Evolutionary conservation across 2,329 filamentous ascomycete species (phyloP), one percentile per base, ranked within the genome.

Genomic region (Pleoardoris graminearum): DNA sequence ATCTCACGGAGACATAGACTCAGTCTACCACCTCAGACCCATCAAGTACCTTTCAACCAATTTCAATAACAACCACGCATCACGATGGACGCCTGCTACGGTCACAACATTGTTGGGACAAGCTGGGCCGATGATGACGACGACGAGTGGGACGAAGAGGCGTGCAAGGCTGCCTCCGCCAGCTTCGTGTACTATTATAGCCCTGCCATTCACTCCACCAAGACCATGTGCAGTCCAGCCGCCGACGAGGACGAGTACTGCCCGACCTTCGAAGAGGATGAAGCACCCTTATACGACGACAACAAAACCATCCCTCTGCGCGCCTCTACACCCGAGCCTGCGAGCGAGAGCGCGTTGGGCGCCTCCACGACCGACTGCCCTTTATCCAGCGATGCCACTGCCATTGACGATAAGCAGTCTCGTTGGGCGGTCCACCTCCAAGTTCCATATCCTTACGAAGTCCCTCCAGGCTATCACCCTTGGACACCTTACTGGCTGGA

Each of bases 51-150:
- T 21, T 14, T 11, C 17, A 6, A 21, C 25, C 10, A 6, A 30
- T 4, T 8, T n/a, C 11, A 22, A 21, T 6, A 7, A 22, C 11
- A 22, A 32, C 5, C 11, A 3, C 27, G 22, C 14, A 32, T 10
- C 11, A 36, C 14, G 19, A 30, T 35, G 27, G 19, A n/a, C n/a
- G n/a, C 43, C 12, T 35, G 43, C 21, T 46, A 46, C 43, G 29
- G 43, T 8, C 32, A 23, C n/a, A 23, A n/a, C n/a, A 10, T 36
- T 17, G 4, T 6, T 22, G 29, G 30, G 6, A n/a, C 17, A 25
- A 23, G 30, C 21, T 46, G 43, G 43, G 43, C 43, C 12, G 30
- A 46, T 14, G 43, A 46, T 7, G 27, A 45, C 14, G 43, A 46
- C 1, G 42, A 45, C 29, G 43, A 36, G 19, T 46, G 32, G 17